Conservation (phyloP, 495 filamentous ascomycete genomes). For the Melanomma pulvis-pyrius region DNA sequence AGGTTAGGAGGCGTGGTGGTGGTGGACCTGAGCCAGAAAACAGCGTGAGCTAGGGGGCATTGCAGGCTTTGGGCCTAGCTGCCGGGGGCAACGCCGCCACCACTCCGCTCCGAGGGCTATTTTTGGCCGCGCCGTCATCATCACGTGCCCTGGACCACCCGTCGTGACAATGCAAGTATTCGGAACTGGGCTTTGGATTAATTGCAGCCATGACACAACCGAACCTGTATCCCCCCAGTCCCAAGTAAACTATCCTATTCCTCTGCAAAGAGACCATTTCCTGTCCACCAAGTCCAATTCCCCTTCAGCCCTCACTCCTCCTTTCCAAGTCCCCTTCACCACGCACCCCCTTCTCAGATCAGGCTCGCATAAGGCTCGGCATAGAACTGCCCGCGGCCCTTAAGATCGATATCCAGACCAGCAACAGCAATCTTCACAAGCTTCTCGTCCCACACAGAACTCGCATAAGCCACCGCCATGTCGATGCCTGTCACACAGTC, state of each 20-base stretch:
- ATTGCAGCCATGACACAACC: no score
- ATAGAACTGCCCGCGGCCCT: conserved; percentile 17
- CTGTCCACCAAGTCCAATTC: no score
- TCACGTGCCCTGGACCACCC: not conserved
- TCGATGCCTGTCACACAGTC: conserved; percentile 22
- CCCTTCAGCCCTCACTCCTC: no score
- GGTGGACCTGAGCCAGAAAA: no score
- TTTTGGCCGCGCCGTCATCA: not conserved
- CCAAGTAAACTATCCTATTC: no score
- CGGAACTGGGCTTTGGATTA: no score
- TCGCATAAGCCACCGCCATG: conserved; percentile 21
- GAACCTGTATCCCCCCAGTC: no score
- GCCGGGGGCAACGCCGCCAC: conserved; percentile 10
- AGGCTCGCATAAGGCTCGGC: not conserved
- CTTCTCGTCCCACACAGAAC: conserved; percentile 1
- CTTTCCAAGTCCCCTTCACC: no score
- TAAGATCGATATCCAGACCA: conserved; percentile 20
- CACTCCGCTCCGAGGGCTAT: conserved; percentile 8
- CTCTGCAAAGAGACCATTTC: no score
- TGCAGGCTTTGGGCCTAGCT: conserved; percentile 4
- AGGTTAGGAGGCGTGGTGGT: conserved; percentile 6
- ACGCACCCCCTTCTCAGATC: no score
- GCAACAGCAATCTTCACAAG: not conserved
- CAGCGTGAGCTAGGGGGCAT: conserved; percentile 1
- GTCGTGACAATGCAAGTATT: no score